Percentiles rank a stretch among this genome's conserved stretches.
These are phyloP conservation scores for Lomentospora prolificans DNA, from an alignment of 2,329 filamentous ascomycete genomes.

Conservation along the genomic window DNA sequence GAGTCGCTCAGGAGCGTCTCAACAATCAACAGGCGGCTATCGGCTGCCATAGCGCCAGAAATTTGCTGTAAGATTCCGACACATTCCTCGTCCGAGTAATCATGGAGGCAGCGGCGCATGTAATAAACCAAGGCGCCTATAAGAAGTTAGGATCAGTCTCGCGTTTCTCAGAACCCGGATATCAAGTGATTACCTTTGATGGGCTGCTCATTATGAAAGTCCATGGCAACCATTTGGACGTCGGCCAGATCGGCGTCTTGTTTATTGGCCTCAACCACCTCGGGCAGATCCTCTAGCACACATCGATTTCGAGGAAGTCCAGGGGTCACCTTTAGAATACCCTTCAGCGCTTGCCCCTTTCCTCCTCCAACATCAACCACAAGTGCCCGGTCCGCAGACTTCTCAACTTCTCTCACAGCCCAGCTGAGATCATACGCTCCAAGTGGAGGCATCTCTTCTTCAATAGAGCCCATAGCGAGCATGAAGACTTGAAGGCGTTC, in stretches of 20 bases:
- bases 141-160: neutral
- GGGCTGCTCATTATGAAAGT: slow-evolving; percentile 24
- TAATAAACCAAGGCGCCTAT: slow-evolving; percentile 25
- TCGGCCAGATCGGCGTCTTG: slow-evolving; percentile 12
- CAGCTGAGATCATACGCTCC: neutral
- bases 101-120: slow-evolving; percentile 26
- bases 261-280: slow-evolving; percentile 19
- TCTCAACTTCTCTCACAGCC: slow-evolving; percentile 10
- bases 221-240: slow-evolving; percentile 15
- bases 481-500: slow-evolving; percentile 18
- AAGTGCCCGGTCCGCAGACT: slow-evolving; percentile 12
- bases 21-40: slow-evolving; percentile 23
- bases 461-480: slow-evolving; percentile 18
- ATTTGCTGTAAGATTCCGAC: slow-evolving; percentile 21
- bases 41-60: slow-evolving; percentile 18
- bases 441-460: slow-evolving; percentile 9
- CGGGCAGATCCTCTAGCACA: slow-evolving; percentile 21
- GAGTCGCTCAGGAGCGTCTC: slow-evolving; percentile 21
- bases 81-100: slow-evolving; percentile 23
- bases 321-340: slow-evolving; percentile 17
- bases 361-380: slow-evolving; percentile 25
- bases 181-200: slow-evolving; percentile 16
- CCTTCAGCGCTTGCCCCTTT: slow-evolving; percentile 19
- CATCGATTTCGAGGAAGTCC: slow-evolving; percentile 18
- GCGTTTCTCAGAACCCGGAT: neutral